Evolutionary conservation across 2,329 filamentous ascomycete genomes (phyloP).

Genomic region (Alternaria arborescens): DNA sequence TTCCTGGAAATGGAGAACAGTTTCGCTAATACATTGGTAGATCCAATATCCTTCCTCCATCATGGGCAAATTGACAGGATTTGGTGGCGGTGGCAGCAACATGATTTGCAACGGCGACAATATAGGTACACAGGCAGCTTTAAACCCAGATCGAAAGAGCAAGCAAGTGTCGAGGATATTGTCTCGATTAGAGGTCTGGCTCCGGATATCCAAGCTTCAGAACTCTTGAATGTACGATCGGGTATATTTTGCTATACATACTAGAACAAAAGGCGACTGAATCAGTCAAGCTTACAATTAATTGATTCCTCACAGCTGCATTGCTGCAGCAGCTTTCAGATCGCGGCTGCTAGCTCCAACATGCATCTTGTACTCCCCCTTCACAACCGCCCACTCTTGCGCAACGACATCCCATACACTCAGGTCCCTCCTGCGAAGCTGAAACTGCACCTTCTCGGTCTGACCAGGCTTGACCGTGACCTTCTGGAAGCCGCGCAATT

Average conservation of each 20-base stretch:
- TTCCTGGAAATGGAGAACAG: too few species aligned
- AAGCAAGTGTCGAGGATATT: not conserved
- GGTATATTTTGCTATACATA: slow-evolving; percentile 9
- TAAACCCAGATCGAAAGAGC: not conserved
- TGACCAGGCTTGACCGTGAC: not conserved
- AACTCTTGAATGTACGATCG: not conserved
- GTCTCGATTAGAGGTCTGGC: slow-evolving; percentile 2
- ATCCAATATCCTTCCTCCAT: slow-evolving; percentile 46
- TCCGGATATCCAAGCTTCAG: not conserved
- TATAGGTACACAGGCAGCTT: not conserved
- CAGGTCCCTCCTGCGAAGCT: not conserved
- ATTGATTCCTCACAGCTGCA: not conserved
- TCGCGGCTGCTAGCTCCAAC: not conserved
- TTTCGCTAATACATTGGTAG: not conserved
- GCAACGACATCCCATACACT: not conserved
- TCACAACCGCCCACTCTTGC: not conserved
- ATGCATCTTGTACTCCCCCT: not conserved
- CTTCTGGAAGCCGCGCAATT: not conserved
- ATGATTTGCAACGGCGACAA: not conserved
- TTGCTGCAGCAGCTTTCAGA: not conserved
- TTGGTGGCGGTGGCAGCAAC: slow-evolving; percentile 42
- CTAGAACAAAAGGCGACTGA: not conserved
- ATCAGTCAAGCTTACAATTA: not conserved
- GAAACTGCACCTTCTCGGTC: not conserved
- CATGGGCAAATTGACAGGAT: slow-evolving; percentile 42